Conservation (phyloP, 352 stramenopile genomes). For the Phytopythium sindhum region DNA sequence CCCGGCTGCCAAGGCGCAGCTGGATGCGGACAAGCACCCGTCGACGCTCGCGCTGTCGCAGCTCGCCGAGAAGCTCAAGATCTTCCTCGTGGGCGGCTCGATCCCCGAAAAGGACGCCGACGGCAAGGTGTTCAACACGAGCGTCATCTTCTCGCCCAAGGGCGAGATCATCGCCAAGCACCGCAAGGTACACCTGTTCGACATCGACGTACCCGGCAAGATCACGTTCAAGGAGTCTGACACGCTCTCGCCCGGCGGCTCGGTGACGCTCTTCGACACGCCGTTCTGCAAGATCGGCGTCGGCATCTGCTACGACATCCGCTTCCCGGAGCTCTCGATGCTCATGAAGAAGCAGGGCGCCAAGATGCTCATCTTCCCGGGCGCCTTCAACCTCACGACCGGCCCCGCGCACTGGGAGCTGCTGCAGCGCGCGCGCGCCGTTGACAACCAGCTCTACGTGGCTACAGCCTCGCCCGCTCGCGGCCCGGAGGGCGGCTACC, state of each 20-base stretch:
- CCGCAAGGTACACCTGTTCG: constrained; percentile 99
- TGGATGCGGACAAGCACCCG: constrained; percentile 62
- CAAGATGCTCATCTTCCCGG: constrained; percentile 85
- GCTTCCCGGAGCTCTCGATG: constrained; percentile 98
- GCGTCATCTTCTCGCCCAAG: constrained; percentile 92
- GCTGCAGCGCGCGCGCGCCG: constrained; percentile 94
- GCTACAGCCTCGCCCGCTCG: constrained; percentile 95
- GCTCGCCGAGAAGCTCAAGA: constrained; percentile 84
- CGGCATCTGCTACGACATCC: constrained; percentile 99
- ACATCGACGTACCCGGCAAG: constrained; percentile 98
- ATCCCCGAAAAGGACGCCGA: constrained; percentile 89
- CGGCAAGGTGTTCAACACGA: constrained; percentile 98
- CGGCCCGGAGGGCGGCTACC: constrained; percentile 93
- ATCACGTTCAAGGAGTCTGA: constrained; percentile 99
- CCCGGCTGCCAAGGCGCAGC: constrained; percentile 59
- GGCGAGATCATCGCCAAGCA: constrained; percentile 97
- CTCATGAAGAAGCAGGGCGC: constrained; percentile 91
- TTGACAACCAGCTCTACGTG: constrained; percentile 96
- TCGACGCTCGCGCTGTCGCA: constrained; percentile 89
- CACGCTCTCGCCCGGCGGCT: constrained; percentile 94
- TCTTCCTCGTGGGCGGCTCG: constrained; percentile 97
- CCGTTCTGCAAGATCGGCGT: constrained; percentile 94
- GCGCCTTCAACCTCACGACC: constrained; percentile 87
- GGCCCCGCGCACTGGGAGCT: constrained; percentile 99
- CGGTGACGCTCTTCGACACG: constrained; percentile 84